Base-by-base conservation (phyloP, 208 protist genomes). In the Leishmania amazonensis region DNA sequence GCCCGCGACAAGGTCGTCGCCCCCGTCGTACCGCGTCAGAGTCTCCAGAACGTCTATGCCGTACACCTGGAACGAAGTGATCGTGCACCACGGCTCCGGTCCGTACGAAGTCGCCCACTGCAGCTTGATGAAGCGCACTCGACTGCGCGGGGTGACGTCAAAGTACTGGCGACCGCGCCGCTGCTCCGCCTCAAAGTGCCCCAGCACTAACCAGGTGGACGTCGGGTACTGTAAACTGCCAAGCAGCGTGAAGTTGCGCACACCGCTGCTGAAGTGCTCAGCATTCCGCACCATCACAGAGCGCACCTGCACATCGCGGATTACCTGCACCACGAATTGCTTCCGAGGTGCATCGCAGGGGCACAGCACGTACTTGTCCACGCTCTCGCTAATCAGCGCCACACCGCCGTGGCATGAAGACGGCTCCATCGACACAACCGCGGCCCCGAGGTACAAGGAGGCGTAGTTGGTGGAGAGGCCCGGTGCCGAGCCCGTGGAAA, bases 181-280 rank as follows among this genome's bases (percentile, higher is more conserved):
- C 67, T 24, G 68, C 38, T 75, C 78, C 51, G 78, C 78, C 78
- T 60, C 68, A 57, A 81, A 75, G 67, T 42, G 40, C 8, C 68
- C 68, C 65, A 73, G 78, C 28, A 81, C 78, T n/a, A 65, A 35
- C 78, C 68, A 81, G 47, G 67, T 58, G 51, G 78, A 13, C 21
- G 65, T 81, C 49, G 78, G 78, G 78, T 81, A 75, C 65, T 75
- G 64, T 47, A 47, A 47, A 64, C 76, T 79, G 24, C 76, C 76
- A 19, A 79, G 76, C 76, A 79, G 31, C 31, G 78, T 81, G 67
- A 81, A 81, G 67, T 75, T 81, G 78, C 78, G 78, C 49, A 81
- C 78, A 57, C 68, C 78, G 67, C 78, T 81, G 67, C 64, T 73
- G 45, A 81, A 75, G 78, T 81, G 68, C 53, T 75, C 78, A 11